Base-by-base conservation (phyloP, 2,329 filamentous ascomycete genomes). In the Bimuria novae-zelandiae region DNA sequence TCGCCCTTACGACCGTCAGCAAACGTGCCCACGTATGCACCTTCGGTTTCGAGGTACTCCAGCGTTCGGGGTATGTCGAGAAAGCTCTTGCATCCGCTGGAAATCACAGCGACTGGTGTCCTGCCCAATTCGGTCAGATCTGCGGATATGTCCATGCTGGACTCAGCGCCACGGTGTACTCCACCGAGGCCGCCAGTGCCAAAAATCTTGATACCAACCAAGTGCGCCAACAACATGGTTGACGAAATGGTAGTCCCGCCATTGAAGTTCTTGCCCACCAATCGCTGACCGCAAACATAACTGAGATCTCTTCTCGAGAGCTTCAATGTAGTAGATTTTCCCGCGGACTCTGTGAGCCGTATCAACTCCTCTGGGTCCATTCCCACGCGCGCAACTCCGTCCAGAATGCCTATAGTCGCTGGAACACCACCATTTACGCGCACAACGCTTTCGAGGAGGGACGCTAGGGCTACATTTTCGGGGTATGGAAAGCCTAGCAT, bases 51-150 rank as follows among this genome's bases (percentile, higher is more conserved):
- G 3, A 89, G 78, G 63, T 86, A 87, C 77, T 99, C 94, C 4
- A 99, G 80, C 0, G 94, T 99, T 47, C 90, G 83, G 2, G 89
- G 86, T 54, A 97, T 92, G 69, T 99, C 94, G 32, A 99, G 80
- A 73, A 99, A 97, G 57, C 93, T 94, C 77, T 99, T 99, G 77
- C 91, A 95, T 12, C 94, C 94, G 60, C 89, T 91, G 73, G 88
- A 89, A 47, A 99, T 80, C 2, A 99, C 92, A 22, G 92, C 88
- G 47, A 99, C 88, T 10, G 90, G 85, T 7, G 92, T 97, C 52
- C 92, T 84, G 14, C 94, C 92, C 45, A 99, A 84, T 79, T 97
- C 94, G 3, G 90, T 97, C 55, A 99, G 81, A 75, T 99, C 94
- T 35, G 94, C 93, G 55, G 93, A 97, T 57, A 99, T 85, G 71